phyloP scores from a whole-genome alignment of 495 filamentous ascomycete species.

The Glonium stellatum region DNA sequence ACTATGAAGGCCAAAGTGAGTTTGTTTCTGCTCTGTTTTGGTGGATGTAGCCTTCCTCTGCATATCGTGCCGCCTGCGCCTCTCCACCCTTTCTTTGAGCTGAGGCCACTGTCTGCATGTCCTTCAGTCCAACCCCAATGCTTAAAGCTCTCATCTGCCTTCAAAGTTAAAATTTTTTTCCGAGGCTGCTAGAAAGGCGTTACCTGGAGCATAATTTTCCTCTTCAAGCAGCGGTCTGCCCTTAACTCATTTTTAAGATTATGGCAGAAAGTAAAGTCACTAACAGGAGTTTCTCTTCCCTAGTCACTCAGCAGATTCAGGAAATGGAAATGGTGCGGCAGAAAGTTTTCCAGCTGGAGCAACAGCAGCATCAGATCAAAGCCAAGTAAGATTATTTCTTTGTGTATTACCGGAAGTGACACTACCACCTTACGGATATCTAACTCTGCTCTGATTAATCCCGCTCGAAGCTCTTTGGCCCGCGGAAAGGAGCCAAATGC shows the following conservation, averaged over 20 bases:
- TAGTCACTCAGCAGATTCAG: slow-evolving; percentile 78
- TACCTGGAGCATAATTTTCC: too few relatives aligned
- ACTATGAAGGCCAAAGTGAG: slow-evolving; percentile 88
- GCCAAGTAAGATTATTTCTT: slow-evolving; percentile 58
- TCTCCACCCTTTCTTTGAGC: slow-evolving; percentile 3
- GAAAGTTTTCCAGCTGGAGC: slow-evolving; percentile 86
- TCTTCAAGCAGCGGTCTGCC: background rate
- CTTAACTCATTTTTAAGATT: background rate
- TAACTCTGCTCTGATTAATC: background rate
- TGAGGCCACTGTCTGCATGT: background rate
- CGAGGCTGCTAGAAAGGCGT: background rate
- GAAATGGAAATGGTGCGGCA: slow-evolving; percentile 90
- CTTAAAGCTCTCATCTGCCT: background rate
- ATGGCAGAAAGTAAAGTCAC: background rate
- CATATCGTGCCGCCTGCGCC: background rate
- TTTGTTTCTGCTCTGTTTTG: slow-evolving; percentile 26
- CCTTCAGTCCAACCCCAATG: background rate
- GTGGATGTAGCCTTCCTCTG: background rate
- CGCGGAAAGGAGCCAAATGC: too few relatives aligned
- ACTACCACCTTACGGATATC: background rate
- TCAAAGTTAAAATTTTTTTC: background rate
- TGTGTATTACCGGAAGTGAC: background rate
- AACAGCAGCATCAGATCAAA: slow-evolving; percentile 78
- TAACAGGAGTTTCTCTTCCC: slow-evolving; percentile 26
- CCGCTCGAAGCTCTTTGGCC: too few relatives aligned